These are phyloP conservation scores for Scedosporium minutisporum DNA, from an alignment of 2,329 filamentous ascomycete species.

Conservation along the genomic window DNA sequence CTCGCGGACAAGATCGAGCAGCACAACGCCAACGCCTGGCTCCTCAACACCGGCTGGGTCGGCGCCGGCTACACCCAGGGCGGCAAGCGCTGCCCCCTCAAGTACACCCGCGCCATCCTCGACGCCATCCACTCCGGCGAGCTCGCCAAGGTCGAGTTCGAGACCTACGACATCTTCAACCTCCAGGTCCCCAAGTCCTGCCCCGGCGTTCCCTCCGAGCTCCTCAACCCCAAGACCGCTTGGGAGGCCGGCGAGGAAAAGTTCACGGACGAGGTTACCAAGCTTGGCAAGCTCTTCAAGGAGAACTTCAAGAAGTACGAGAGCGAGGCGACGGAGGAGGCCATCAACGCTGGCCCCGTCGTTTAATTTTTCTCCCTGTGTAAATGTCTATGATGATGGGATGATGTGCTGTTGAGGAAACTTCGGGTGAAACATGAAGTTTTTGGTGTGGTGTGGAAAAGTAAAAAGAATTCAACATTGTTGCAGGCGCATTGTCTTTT, in stretches of 20 bases:
- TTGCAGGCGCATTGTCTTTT: not conserved
- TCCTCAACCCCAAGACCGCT: slow-evolving; percentile 87
- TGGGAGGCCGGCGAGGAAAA: slow-evolving; percentile 77
- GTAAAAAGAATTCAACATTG: not conserved
- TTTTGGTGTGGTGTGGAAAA: not conserved
- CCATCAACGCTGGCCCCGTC: slow-evolving; percentile 49
- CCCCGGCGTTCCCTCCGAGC: slow-evolving; percentile 77
- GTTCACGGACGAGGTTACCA: slow-evolving; percentile 81
- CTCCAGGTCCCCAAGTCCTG: slow-evolving; percentile 89
- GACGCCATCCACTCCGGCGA: slow-evolving; percentile 94
- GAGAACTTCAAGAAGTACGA: slow-evolving; percentile 98
- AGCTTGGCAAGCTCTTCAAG: slow-evolving; percentile 80
- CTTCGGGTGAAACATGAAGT: not conserved
- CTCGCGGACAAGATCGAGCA: slow-evolving; percentile 93
- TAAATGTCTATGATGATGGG: not conserved
- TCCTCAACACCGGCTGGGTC: slow-evolving; percentile 97
- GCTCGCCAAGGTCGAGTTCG: slow-evolving; percentile 85
- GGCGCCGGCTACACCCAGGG: slow-evolving; percentile 84
- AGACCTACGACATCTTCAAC: slow-evolving; percentile 95
- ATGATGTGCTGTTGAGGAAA: not conserved
- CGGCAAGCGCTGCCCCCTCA: slow-evolving; percentile 93
- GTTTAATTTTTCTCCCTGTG: slow-evolving; percentile 25
- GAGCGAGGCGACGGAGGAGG: slow-evolving; percentile 70
- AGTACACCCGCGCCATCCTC: slow-evolving; percentile 97
- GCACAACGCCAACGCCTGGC: slow-evolving; percentile 94